Evolutionary conservation across 192 early-diverging fungal species (phyloP).

Genomic region (Spizellomyces punctatus): DNA sequence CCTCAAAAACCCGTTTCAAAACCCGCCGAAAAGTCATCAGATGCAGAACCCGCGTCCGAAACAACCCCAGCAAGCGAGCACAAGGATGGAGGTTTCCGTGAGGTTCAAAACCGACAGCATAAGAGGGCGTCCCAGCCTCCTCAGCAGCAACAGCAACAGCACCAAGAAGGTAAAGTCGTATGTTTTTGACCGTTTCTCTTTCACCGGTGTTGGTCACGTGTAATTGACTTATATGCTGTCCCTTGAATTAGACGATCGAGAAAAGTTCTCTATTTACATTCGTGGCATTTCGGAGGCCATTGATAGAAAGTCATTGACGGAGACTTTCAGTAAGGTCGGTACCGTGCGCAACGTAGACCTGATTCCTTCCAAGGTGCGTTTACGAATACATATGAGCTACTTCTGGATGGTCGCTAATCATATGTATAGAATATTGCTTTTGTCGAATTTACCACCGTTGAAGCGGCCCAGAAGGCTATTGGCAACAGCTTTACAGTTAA

Average conservation of each 20-base stretch:
- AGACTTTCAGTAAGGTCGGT: constrained; percentile 62
- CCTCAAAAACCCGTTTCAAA: constrained; percentile 29
- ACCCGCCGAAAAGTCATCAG: constrained; percentile 6
- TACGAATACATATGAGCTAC: not conserved
- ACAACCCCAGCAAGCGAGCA: not conserved
- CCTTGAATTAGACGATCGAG: constrained; percentile 17
- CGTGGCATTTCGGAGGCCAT: constrained; percentile 59
- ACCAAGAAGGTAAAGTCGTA: constrained; percentile 10
- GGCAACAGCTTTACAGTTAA: constrained; percentile 52
- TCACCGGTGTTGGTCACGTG: no score
- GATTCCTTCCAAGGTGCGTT: constrained; percentile 48
- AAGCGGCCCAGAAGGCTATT: constrained; percentile 64
- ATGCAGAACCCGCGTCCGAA: constrained; percentile 18
- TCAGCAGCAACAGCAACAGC: constrained; percentile 24
- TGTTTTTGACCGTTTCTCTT: no score
- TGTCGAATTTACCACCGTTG: constrained; percentile 70
- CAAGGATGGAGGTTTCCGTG: constrained; percentile 37
- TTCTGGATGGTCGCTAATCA: no score
- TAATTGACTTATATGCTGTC: not conserved
- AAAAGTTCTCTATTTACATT: constrained; percentile 66
- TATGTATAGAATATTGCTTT: constrained; percentile 51
- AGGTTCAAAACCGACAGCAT: constrained; percentile 44
- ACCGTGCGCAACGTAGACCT: constrained; percentile 64
- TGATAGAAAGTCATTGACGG: constrained; percentile 51
- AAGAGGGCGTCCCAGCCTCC: constrained; percentile 15